These are phyloP conservation scores for Hysterium pulicare DNA, from an alignment of 2,329 filamentous ascomycete species.

Conservation along the genomic window DNA sequence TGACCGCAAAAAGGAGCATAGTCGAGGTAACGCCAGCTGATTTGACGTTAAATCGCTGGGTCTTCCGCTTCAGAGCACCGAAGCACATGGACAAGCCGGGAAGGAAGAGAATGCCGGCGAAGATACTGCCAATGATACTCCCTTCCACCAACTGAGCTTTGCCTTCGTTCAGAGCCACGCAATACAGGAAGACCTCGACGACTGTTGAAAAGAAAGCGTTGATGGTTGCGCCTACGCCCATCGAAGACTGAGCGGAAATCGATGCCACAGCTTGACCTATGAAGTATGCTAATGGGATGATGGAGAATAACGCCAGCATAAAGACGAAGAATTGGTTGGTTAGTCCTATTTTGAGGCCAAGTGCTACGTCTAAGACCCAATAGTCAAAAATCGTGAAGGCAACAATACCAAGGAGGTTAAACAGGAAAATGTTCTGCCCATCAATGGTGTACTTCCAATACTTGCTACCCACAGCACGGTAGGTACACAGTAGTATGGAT, in stretches of 20 bases:
- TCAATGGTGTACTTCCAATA: constrained; percentile 99
- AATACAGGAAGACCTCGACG: constrained; percentile 97
- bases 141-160: constrained; percentile 93
- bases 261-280: constrained; percentile 98
- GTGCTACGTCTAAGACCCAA: constrained; percentile 66
- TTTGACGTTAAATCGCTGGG: constrained; percentile 94
- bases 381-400: constrained; percentile 93
- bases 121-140: constrained; percentile 96
- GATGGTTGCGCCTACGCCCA: constrained; percentile 94
- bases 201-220: constrained; percentile 98
- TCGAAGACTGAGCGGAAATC: constrained; percentile 96
- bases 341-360: constrained; percentile 69
- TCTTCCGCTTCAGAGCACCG: constrained; percentile 95
- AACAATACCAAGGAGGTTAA: constrained; percentile 94
- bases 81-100: constrained; percentile 98
- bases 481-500: constrained; percentile 92
- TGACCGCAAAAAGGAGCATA: constrained; percentile 94
- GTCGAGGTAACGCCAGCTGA: constrained; percentile 96
- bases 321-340: constrained; percentile 87
- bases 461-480: constrained; percentile 86
- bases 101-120: constrained; percentile 91
- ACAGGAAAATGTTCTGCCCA: constrained; percentile 97
- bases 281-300: constrained; percentile 96
- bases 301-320: constrained; percentile 76
- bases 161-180: constrained; percentile 85